Percentiles rank a stretch among this genome's conserved stretches.
Evolutionary conservation across 305 asterid species (phyloP).

Genomic region (Fraxinus platypoda): DNA sequence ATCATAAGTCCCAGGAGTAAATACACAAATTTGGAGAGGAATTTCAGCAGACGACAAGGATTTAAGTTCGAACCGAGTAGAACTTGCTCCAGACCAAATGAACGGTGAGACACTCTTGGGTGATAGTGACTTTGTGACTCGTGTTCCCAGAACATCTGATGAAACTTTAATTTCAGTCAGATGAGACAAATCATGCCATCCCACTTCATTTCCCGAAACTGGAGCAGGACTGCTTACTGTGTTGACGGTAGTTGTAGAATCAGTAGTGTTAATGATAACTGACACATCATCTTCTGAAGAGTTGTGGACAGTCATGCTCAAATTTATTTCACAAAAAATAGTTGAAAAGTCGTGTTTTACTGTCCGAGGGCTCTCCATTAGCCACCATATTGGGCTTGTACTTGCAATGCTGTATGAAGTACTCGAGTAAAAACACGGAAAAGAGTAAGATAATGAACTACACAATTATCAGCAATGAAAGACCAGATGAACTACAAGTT

Average conservation of each 20-base stretch:
- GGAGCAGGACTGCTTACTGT: constrained; percentile 36
- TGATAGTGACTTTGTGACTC: constrained; percentile 39
- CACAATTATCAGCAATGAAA: background rate
- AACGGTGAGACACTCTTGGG: constrained; percentile 54
- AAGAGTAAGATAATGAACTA: background rate
- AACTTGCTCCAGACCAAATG: constrained; percentile 87
- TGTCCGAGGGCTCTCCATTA: constrained; percentile 66
- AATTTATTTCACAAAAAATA: constrained; percentile 66
- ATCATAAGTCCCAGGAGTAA: constrained; percentile 87
- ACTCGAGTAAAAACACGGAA: constrained; percentile 13
- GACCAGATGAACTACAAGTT: background rate
- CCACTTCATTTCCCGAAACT: constrained; percentile 61
- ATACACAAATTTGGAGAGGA: constrained; percentile 65
- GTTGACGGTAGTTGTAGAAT: constrained; percentile 33
- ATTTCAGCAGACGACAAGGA: constrained; percentile 60
- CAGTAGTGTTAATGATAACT: constrained; percentile 53
- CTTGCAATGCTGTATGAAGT: constrained; percentile 45
- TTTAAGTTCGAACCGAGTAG: constrained; percentile 58
- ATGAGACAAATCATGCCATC: constrained; percentile 74
- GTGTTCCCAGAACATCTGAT: constrained; percentile 44
- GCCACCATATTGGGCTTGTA: constrained; percentile 83
- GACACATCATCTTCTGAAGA: constrained; percentile 57
- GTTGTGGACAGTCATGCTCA: constrained; percentile 67
- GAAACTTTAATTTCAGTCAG: constrained; percentile 51
- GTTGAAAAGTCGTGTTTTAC: constrained; percentile 58